These are phyloP conservation scores for Amylostereum chailletii DNA, from an alignment of 1,284 basidiomycete species.

Conservation along the genomic window DNA sequence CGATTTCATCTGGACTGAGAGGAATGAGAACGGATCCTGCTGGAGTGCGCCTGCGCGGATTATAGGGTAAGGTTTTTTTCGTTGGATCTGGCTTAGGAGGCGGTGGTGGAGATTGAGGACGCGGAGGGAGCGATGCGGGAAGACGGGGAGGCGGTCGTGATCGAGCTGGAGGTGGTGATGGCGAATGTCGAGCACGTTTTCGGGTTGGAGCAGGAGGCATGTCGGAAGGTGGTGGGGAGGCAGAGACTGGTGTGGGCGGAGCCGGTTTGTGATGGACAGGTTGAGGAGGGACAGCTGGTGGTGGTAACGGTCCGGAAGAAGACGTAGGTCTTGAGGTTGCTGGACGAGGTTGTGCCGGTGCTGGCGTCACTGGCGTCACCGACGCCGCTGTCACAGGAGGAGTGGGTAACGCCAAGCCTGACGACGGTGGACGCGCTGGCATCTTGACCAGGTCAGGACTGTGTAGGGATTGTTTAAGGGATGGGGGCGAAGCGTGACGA, in stretches of 20 bases:
- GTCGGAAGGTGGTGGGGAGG: constrained; percentile 18
- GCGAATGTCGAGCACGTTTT: constrained; percentile 17
- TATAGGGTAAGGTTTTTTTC: constrained; percentile 42
- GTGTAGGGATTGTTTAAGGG: no score
- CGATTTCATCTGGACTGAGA: constrained; percentile 53
- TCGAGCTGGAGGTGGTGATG: background rate
- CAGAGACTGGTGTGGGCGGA: background rate
- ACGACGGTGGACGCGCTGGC: no score
- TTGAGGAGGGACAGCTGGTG: no score
- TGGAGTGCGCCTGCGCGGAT: constrained; percentile 53
- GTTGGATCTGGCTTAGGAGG: constrained; percentile 12
- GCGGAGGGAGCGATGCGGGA: constrained; percentile 9
- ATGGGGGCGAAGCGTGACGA: no score
- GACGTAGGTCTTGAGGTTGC: no score
- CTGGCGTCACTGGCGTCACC: no score
- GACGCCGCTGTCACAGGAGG: no score
- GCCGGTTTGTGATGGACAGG: no score
- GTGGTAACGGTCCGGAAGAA: no score
- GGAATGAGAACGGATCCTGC: constrained; percentile 55
- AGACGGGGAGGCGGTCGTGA: constrained; percentile 7
- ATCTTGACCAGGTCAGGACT: no score
- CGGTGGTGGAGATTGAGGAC: constrained; percentile 14
- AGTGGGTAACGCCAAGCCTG: no score
- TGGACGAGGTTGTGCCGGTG: no score
- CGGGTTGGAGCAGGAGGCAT: background rate